Conservation (phyloP, 2,329 filamentous ascomycete genomes). For the Claviceps maximensis region DNA sequence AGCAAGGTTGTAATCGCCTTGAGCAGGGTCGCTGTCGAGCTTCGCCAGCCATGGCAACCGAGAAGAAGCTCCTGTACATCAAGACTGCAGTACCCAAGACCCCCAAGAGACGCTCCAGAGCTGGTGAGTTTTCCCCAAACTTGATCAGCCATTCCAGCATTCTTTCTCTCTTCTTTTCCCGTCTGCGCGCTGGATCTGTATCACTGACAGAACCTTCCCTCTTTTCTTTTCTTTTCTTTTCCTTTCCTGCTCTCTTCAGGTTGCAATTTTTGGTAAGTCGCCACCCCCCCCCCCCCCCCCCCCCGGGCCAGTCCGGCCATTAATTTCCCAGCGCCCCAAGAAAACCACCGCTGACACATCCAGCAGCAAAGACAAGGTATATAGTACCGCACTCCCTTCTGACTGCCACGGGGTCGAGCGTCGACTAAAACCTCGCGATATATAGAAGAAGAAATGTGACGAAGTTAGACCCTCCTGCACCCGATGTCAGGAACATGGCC, state of each 20-base stretch:
- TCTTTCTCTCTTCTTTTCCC: not conserved
- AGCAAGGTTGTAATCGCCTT: not conserved
- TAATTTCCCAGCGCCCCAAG: not conserved
- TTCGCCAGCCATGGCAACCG: not conserved
- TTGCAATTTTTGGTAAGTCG: slow-evolving; percentile 37
- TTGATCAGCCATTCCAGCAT: not conserved
- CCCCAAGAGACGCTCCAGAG: slow-evolving; percentile 46
- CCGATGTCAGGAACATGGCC: slow-evolving; percentile 34
- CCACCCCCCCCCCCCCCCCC: not conserved
- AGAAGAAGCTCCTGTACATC: slow-evolving; percentile 44
- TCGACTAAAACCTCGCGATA: not conserved
- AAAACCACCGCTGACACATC: slow-evolving; percentile 4
- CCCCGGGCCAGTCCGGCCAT: not conserved
- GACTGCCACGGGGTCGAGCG: not conserved
- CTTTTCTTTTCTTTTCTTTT: no score
- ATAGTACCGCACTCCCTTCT: not conserved
- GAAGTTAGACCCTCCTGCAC: slow-evolving; percentile 37
- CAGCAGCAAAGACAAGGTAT: slow-evolving; percentile 41
- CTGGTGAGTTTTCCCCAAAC: slow-evolving; percentile 32
- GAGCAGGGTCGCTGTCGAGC: not conserved
- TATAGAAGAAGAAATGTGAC: slow-evolving; percentile 46
- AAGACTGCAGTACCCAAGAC: slow-evolving; percentile 42
- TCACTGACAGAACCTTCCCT: slow-evolving; percentile 1
- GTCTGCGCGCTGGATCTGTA: not conserved
- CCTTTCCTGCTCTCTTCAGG: slow-evolving; percentile 20